Conservation (phyloP, 148 eudicot genomes). For the Spergularia bocconei region DNA sequence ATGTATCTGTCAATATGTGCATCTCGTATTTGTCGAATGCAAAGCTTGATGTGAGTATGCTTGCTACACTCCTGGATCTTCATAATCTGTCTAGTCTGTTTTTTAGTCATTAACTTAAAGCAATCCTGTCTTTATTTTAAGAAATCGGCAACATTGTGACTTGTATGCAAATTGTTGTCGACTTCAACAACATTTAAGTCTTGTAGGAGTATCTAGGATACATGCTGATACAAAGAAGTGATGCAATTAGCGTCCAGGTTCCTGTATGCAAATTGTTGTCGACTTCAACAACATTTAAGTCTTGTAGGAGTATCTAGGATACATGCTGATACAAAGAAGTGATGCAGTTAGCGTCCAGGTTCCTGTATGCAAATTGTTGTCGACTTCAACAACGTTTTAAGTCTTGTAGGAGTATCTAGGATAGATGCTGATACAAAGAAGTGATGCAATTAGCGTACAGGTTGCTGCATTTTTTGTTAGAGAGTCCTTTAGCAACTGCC, state of each 20-base stretch:
- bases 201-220: background rate
- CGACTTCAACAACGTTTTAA: too few relatives aligned
- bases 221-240: background rate
- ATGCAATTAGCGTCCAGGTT: background rate
- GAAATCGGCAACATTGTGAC: background rate
- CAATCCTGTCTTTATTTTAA: background rate
- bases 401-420: background rate
- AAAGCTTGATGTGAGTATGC: constrained; percentile 56
- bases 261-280: background rate
- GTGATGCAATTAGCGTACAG: background rate
- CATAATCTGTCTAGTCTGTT: background rate
- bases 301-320: background rate
- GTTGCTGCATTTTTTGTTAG: background rate
- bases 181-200: too few relatives aligned
- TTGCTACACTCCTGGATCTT: background rate
- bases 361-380: background rate
- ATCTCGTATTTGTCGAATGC: constrained; percentile 66
- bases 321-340: background rate
- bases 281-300: too few relatives aligned
- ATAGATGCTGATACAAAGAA: background rate
- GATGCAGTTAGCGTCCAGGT: background rate
- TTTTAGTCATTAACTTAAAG: background rate
- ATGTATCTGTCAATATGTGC: constrained; percentile 77
- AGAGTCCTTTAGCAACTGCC: too few relatives aligned
- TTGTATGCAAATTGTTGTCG: background rate